A percentile compares a stretch with the other conserved stretches of the same genome.
Evolutionary conservation across 1,284 basidiomycete species (phyloP).

Genomic region (Thecaphora thlaspeos): DNA sequence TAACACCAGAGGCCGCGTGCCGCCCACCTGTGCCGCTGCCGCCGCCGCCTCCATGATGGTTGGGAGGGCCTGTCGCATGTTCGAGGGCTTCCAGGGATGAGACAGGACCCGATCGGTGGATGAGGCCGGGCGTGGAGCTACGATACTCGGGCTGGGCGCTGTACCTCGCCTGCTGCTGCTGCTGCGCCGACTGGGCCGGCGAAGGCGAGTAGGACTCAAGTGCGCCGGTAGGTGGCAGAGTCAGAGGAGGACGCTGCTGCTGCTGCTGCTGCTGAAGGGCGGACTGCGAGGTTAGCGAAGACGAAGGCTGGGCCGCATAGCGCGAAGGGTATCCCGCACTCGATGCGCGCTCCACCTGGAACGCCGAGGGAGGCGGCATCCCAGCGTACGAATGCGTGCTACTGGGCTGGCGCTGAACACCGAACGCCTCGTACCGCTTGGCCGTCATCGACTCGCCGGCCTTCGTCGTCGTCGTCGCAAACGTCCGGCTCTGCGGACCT

Average conservation of each 20-base stretch:
- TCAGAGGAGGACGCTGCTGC: not conserved
- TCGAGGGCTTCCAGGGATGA: not conserved
- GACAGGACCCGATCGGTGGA: not conserved
- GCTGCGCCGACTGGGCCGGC: not conserved
- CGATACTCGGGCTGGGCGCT: no score
- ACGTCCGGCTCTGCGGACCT: not conserved
- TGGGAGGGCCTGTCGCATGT: not conserved
- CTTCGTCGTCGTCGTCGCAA: conserved; percentile 6
- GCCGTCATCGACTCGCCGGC: not conserved
- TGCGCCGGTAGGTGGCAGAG: not conserved
- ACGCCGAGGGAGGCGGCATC: conserved; percentile 11
- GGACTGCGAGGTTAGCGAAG: not conserved
- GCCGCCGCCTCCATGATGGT: not conserved
- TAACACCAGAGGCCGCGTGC: not conserved
- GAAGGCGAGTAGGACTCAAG: not conserved
- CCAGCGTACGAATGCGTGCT: not conserved
- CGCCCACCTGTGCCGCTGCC: not conserved
- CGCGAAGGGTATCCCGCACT: conserved; percentile 1
- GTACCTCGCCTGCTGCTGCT: not conserved
- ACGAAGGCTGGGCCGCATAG: not conserved
- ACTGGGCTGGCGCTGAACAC: not conserved
- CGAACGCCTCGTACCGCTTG: conserved; percentile 1
- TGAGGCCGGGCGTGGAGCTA: not conserved
- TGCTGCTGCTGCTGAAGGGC: not conserved
- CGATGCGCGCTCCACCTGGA: not conserved